Conservation (phyloP, 2,329 filamentous ascomycete genomes). For the Colletotrichum orbiculare region DNA sequence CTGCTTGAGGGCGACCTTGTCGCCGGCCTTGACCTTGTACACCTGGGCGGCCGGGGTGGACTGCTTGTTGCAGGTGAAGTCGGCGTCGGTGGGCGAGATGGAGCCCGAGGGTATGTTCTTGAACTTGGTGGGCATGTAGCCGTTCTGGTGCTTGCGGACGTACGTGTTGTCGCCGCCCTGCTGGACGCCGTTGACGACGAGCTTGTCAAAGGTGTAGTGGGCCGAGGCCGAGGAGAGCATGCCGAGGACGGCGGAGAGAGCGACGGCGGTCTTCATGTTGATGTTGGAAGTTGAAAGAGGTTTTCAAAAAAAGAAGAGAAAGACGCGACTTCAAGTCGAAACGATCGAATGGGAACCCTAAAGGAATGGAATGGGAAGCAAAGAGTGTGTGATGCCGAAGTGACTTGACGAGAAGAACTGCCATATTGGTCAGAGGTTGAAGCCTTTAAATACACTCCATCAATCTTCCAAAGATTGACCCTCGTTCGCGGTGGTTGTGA, state of each 20-base stretch:
- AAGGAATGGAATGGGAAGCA: conserved; percentile 13
- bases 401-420: background rate
- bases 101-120: conserved; percentile 30
- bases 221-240: conserved; percentile 27
- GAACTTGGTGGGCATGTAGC: conserved; percentile 38
- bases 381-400: conserved; percentile 13
- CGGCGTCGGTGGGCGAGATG: conserved; percentile 22
- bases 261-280: conserved; percentile 26
- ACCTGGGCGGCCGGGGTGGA: conserved; percentile 23
- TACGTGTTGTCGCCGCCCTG: conserved; percentile 39
- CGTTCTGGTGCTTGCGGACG: conserved; percentile 36
- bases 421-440: background rate
- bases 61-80: conserved; percentile 35
- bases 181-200: conserved; percentile 38
- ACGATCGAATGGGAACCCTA: conserved; percentile 1
- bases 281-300: background rate
- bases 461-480: too few species aligned
- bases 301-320: conserved; percentile 23
- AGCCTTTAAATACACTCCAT: conserved; percentile 1
- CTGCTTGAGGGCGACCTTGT: conserved; percentile 34
- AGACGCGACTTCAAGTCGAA: conserved; percentile 30
- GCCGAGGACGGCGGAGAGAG: conserved; percentile 27
- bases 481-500: too few species aligned
- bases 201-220: conserved; percentile 42
- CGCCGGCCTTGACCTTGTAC: conserved; percentile 36